Evolutionary conservation across 2,329 filamentous ascomycete genomes (phyloP), one percentile per base, ranked within the genome.

Genomic region (Zopfia rhizophila): DNA sequence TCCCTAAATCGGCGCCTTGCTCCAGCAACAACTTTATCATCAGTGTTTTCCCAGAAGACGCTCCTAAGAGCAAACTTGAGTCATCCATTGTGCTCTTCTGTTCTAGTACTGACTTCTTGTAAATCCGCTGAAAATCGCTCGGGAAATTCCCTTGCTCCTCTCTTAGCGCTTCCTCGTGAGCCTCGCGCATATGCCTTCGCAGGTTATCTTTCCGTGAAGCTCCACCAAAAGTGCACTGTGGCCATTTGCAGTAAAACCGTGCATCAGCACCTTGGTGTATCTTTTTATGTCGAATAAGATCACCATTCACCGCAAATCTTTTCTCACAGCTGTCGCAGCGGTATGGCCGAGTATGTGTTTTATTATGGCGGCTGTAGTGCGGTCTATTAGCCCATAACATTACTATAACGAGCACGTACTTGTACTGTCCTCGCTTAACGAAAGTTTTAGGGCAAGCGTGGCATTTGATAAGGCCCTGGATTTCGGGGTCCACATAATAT

Each of bases 201-300:
- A 53, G 23, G 39, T 51, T 53, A 30, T 53, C 50, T 40, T 43
- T 53, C 17, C 50, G 46, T 16, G 42, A 37, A 35, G 47, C 22
- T 11, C 50, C 50, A 29, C 51, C 47, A 24, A 53, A 51, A 5
- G 1, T 22, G 25, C 50, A 53, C 12, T 11, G 21, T 12, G 32
- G 27, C n/a, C 36, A 31, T 27, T 43, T 25, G 32, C 50, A 53
- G 46, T 35, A 39, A 38, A 51, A 53, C 7, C 21, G 41, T 11
- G 37, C 29, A 19, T 38, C 17, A 23, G 29, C n/a, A n/a, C 6
- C 39, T 36, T 32, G 25, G 19, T 53, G 50, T 44, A 12, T 27
- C 13, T 25, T 24, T n/a, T 30, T 41, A 38, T 53, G 50, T 40
- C 50, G 47, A 37, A 51, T 38, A 36, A 43, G 50, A 28, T 53